A percentile compares a stretch with the other conserved stretches of the same genome.
These are phyloP conservation scores for Penicillium mononematosum DNA, from an alignment of 495 filamentous ascomycete species.

Conservation along the genomic window DNA sequence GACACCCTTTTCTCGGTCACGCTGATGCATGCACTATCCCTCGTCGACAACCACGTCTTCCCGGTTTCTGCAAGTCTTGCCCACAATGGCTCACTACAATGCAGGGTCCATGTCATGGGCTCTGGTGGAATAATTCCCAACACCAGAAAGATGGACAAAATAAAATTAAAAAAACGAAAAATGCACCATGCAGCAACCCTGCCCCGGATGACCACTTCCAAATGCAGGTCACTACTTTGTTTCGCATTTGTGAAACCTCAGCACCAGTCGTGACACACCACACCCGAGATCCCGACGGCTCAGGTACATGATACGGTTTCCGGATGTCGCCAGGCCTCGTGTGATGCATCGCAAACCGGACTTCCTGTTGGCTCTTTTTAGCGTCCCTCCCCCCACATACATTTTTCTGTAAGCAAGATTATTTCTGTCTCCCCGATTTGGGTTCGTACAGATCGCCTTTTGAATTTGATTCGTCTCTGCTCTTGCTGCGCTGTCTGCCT, in stretches of 20 bases:
- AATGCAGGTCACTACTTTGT: slow-evolving; percentile 14
- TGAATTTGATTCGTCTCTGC: not conserved
- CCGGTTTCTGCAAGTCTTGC: not conserved
- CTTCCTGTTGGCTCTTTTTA: not conserved
- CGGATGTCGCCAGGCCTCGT: not conserved
- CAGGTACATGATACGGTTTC: not conserved
- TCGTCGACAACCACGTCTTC: not conserved
- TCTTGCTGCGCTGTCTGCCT: not conserved
- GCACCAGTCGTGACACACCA: slow-evolving; percentile 2
- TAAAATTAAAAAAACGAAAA: not conserved
- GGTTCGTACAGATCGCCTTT: not conserved
- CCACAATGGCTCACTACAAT: not conserved
- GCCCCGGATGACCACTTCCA: slow-evolving; percentile 2
- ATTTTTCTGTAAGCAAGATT: not conserved
- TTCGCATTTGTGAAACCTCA: slow-evolving; percentile 10
- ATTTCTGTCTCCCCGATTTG: not conserved
- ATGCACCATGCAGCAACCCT: slow-evolving; percentile 1
- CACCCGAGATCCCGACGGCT: not conserved
- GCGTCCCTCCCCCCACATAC: not conserved
- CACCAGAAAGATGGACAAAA: not conserved
- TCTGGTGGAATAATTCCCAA: not conserved
- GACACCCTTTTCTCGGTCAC: not conserved
- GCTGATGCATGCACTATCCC: slow-evolving; percentile 4
- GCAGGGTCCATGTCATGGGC: not conserved
- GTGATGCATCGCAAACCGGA: not conserved